Base-by-base conservation (phyloP, 1,139 yeast genomes). In the Suhomyces taliae region DNA sequence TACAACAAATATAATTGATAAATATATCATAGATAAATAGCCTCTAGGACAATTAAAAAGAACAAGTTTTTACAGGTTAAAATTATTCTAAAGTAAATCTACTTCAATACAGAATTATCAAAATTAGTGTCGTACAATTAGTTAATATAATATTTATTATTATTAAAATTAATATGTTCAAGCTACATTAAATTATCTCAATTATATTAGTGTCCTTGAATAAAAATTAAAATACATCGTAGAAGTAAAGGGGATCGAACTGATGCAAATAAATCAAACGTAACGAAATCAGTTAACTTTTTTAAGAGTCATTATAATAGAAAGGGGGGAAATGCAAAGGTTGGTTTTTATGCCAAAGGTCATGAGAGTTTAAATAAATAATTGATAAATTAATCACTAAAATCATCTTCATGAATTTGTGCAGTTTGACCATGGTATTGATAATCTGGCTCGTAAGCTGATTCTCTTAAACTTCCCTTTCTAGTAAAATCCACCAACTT, bases 401-500 rank as follows among this genome's bases (percentile, higher is more conserved):
- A 72, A 55, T 70, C 73, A 40, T 59, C 64, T 48, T 70, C 62
- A 42, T 67, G 70, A 40, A 73, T 66, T 50, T 64, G 69, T 11
- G 75, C 79, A 12, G 65, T 55, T 50, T 71, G 68, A 15, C 72
- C 78, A 19, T 62, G 59, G 37, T 53, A 54, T 26, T 57, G 52
- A 40, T 59, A 55, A 46, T 63, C 61, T 29, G 69, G 69, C 43
- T 64, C 64, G 47, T 65, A 62, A 5, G 76, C 68, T 26, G 76
- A 67, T 49, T 75, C 76, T 52, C 74, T 64, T 55, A 69, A 65
- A 57, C 79, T 70, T 31, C 77, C 78, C 53, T 73, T 73, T 56
- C 81, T 65, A 8, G 82, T 77, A 54, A 80, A 79, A 46, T 79
- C 79, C 41, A 80, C 82, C 50, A 80, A 64, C 56, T 79, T 77